Base-by-base conservation (phyloP, 2,329 filamentous ascomycete species). In the Fusarium caatingaense region DNA sequence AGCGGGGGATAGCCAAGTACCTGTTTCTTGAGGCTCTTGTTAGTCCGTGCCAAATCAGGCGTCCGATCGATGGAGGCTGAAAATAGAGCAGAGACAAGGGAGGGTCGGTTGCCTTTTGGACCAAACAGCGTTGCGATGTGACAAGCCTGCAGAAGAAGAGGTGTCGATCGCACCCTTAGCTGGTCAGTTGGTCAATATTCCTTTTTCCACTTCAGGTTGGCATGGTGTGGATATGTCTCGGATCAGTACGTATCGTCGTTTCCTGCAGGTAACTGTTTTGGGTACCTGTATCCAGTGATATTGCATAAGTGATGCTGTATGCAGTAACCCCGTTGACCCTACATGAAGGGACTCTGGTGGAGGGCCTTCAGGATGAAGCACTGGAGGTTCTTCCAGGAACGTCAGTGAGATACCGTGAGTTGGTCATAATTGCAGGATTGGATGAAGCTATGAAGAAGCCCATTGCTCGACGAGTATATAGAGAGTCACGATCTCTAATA, bases 401-500 rank as follows among this genome's bases (percentile, higher is more conserved):
- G 4, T 2, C 47, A 49, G 47, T 28, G 20, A 13, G 15, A 1
- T 8, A n/a, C 7, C 8, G 2, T n/a, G 5, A 15, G 10, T 5
- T 12, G 9, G 9, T 13, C 4, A 6, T 23, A n/a, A 1, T n/a
- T 18, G 6, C 5, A 6, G 10, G 34, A 37, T 7, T 37, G 16
- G 2, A 9, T 6, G 3, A 49, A 13, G 5, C 2, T 11, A 32
- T 21, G 9, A 4, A 21, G 16, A 3, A 20, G 3, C 3, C 4
- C 2, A 3, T 0, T 8, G 7, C 2, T 16, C 1, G 0, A 10
- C 1, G n/a, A 6, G 6, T 49, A 49, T 32, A 30, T 49, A 48
- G 13, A 30, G 6, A 11, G 1, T n/a, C 2, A 10, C 10, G 18
- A 37, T 12, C 5, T 37, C 34, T n/a, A 10, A 11, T 7, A 0